Conservation (phyloP, 23 red algal species). For the Gracilaria caudata region DNA sequence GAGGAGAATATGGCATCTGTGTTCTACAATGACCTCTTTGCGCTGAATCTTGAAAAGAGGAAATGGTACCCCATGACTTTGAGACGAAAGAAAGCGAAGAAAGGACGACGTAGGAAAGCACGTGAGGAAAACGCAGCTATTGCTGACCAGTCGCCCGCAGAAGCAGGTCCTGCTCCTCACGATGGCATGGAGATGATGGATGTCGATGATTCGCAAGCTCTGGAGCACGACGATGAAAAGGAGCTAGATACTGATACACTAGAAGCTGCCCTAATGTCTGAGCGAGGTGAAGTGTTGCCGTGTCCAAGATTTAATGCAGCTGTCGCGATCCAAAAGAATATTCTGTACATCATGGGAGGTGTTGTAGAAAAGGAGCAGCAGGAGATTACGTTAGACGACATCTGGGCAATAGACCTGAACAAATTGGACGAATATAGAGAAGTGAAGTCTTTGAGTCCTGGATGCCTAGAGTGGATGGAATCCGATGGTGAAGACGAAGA, state of each 20-base stretch:
- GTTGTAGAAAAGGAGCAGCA: slow-evolving; percentile 68
- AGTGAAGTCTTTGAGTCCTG: slow-evolving; percentile 62
- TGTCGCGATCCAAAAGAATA: slow-evolving; percentile 65
- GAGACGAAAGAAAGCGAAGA: slow-evolving; percentile 62
- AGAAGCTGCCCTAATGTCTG: slow-evolving; percentile 49
- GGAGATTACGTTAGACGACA: slow-evolving; percentile 77
- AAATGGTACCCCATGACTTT: slow-evolving; percentile 86
- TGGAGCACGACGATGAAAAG: slow-evolving; percentile 75
- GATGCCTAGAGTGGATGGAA: slow-evolving; percentile 66
- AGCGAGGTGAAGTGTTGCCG: slow-evolving; percentile 45
- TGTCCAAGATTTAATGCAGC: slow-evolving; percentile 70
- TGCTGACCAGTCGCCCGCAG: not conserved
- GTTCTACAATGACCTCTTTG: slow-evolving; percentile 84
- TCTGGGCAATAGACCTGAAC: slow-evolving; percentile 80
- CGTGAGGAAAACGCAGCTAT: not conserved
- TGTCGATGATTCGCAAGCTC: slow-evolving; percentile 17
- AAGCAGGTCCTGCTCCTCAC: not conserved
- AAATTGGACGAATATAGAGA: slow-evolving; percentile 63
- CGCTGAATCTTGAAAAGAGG: slow-evolving; percentile 70
- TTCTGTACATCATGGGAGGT: slow-evolving; percentile 69
- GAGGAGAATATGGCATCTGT: slow-evolving; percentile 71
- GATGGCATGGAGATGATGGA: slow-evolving; percentile 8
- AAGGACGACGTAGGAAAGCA: slow-evolving; percentile 43
- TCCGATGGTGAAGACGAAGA: slow-evolving; percentile 69
- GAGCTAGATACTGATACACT: slow-evolving; percentile 62